Evolutionary conservation across 495 filamentous ascomycete genomes (phyloP), one percentile per base, ranked within the genome.

Genomic region (Penicillium longicatenatum): DNA sequence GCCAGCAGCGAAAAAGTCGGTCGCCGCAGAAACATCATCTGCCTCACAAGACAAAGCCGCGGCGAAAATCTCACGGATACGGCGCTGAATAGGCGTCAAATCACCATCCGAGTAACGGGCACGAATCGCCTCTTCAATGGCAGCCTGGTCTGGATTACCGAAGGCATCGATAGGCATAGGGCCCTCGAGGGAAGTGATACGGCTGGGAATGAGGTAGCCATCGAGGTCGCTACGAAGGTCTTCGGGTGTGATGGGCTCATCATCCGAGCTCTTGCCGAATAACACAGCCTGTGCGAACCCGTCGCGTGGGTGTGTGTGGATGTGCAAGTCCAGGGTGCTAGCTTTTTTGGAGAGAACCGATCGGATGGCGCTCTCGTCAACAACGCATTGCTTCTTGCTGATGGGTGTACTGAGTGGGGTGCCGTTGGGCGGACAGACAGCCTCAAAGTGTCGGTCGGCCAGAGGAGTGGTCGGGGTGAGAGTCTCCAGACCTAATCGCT

Each of bases 1-100:
- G 3, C 77, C 77, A 21, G 77, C 67, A 8, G 70, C 65, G 60
- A 80, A 79, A 48, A 80, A 80, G 53, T 76, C 68, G 1, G 70
- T 69, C 5, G 61, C 26, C 1, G 46, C 37, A 14, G 56, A 55
- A 24, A 77, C 62, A 17, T 74, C 69, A 4, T 62, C 49, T 10
- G 58, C 29, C 24, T 0, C 59, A 43, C 52, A 70, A 58, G 43
- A 53, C 39, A 44, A 75, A 54, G 54, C 62, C 6, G 57, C 45
- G 8, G 64, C 69, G 37, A 80, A 75, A 2, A 68, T 58, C 22
- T 61, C 55, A 10, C 65, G 69, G n/a, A 77, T 55, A 8, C 61
- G 58, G n/a, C 33, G 29, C 41, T 70, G 64, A 4, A 66, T 69
- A 6, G 63, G 59, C 12, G 66, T 54, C 22, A 61, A 33, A 9